Conservation (phyloP, 345 rosid species). For the Conringia planisiliqua region DNA sequence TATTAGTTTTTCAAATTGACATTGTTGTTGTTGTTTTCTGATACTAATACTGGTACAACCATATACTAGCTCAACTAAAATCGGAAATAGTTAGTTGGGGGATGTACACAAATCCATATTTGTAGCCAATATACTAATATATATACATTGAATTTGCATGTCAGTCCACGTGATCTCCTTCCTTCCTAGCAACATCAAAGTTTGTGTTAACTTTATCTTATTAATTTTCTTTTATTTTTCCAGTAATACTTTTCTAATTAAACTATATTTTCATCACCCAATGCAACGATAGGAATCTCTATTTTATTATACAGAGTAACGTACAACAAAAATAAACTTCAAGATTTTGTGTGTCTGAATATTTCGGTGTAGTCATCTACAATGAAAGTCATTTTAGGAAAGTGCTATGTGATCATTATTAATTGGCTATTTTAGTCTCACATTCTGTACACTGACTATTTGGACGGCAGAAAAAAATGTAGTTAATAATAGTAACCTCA, state of each 20-base stretch:
- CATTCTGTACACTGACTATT: not conserved
- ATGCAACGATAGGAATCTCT: not conserved
- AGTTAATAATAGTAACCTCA: constrained; percentile 8
- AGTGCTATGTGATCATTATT: constrained; percentile 1
- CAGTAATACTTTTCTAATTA: not conserved
- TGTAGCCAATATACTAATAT: not conserved
- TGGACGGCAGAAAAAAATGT: constrained; percentile 18
- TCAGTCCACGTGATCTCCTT: constrained; percentile 32
- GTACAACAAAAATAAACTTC: not conserved
- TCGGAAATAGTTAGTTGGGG: constrained; percentile 29
- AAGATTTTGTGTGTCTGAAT: not conserved
- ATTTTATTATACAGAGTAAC: not conserved
- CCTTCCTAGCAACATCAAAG: constrained; percentile 19
- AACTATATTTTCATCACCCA: not conserved
- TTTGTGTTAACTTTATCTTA: constrained; percentile 26
- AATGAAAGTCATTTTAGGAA: not conserved
- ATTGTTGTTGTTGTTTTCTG: not conserved
- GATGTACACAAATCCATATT: constrained; percentile 22
- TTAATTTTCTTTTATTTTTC: not conserved
- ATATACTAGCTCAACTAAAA: constrained; percentile 23
- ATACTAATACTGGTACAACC: constrained; percentile 2
- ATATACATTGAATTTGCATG: constrained; percentile 30
- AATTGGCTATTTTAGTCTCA: not conserved
- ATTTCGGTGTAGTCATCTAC: not conserved
- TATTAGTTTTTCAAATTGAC: not conserved